Conservation (phyloP, 768 basidiomycete genomes). For the Cystofilobasidium ferigula region DNA sequence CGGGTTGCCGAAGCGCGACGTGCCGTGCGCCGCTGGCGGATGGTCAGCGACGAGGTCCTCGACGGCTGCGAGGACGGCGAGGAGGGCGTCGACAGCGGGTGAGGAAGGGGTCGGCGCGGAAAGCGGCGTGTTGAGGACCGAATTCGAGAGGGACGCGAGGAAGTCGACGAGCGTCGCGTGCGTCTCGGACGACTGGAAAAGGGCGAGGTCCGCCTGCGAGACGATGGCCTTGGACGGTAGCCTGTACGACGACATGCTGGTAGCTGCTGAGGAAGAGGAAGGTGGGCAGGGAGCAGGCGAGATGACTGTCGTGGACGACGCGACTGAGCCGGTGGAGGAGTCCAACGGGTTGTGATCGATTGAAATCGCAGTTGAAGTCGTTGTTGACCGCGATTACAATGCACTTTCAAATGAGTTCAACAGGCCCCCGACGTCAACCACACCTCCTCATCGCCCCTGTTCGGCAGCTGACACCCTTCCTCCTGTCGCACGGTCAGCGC, state of each 20-base stretch:
- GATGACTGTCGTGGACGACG: no score
- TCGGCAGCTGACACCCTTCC: no score
- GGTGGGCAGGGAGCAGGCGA: no score
- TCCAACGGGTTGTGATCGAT: no score
- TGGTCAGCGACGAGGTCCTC: constrained; percentile 56
- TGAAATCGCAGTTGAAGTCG: no score
- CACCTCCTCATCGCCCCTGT: no score
- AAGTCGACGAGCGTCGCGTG: constrained; percentile 58
- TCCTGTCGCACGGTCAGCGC: no score
- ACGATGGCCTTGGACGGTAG: constrained; percentile 62
- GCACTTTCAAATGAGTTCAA: no score
- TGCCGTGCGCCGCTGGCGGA: constrained; percentile 72
- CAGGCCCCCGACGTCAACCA: no score
- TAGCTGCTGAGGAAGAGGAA: neutral
- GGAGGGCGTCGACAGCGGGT: constrained; percentile 45
- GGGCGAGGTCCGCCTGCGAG: constrained; percentile 60
- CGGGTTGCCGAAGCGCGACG: constrained; percentile 92
- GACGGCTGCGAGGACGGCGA: constrained; percentile 56
- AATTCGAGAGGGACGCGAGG: constrained; percentile 61
- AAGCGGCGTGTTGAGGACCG: constrained; percentile 65
- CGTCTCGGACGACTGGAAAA: constrained; percentile 67
- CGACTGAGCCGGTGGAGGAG: no score
- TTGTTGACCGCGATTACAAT: no score
- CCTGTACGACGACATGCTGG: neutral
- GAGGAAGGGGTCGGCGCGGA: constrained; percentile 41